phyloP scores from a whole-genome alignment of 495 filamentous ascomycete genomes.

The Tetracladium marchalianum region DNA sequence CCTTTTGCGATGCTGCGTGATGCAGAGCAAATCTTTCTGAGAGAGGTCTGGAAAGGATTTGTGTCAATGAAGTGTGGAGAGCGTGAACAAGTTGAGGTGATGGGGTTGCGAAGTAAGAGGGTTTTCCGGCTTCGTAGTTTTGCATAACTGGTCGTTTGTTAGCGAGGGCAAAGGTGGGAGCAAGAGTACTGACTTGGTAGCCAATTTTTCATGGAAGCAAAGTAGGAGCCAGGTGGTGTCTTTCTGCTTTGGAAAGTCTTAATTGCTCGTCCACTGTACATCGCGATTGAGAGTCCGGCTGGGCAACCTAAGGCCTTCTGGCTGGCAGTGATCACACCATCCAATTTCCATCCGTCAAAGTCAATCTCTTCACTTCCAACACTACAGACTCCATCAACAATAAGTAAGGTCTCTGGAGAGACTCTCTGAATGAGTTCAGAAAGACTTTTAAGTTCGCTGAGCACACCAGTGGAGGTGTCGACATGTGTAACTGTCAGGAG shows the following conservation, averaged over 20 bases:
- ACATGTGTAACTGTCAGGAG: constrained; percentile 90
- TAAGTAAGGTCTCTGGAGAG: constrained; percentile 78
- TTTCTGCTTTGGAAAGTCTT: constrained; percentile 68
- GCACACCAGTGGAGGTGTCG: constrained; percentile 91
- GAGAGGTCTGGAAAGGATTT: constrained; percentile 72
- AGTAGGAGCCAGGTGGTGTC: constrained; percentile 75
- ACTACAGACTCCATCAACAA: constrained; percentile 95
- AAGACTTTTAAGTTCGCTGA: constrained; percentile 79
- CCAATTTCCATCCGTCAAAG: constrained; percentile 89
- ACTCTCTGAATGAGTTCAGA: constrained; percentile 74
- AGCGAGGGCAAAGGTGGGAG: constrained; percentile 1
- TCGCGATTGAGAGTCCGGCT: constrained; percentile 84
- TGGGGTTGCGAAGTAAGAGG: constrained; percentile 95
- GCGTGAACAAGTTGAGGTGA: constrained; percentile 91
- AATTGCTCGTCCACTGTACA: constrained; percentile 86
- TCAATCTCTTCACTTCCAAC: constrained; percentile 92
- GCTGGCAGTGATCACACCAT: constrained; percentile 85
- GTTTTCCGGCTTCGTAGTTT: constrained; percentile 95
- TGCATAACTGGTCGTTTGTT: constrained; percentile 61
- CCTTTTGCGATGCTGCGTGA: constrained; percentile 60
- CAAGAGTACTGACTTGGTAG: constrained; percentile 55
- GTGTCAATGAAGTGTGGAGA: constrained; percentile 81
- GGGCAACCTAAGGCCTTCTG: constrained; percentile 97
- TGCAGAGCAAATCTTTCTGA: constrained; percentile 73
- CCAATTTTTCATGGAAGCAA: constrained; percentile 95